Evolutionary conservation across 331 rosid genomes (phyloP), one percentile per base, ranked within the genome.

Genomic region (Dryas integrifolia): DNA sequence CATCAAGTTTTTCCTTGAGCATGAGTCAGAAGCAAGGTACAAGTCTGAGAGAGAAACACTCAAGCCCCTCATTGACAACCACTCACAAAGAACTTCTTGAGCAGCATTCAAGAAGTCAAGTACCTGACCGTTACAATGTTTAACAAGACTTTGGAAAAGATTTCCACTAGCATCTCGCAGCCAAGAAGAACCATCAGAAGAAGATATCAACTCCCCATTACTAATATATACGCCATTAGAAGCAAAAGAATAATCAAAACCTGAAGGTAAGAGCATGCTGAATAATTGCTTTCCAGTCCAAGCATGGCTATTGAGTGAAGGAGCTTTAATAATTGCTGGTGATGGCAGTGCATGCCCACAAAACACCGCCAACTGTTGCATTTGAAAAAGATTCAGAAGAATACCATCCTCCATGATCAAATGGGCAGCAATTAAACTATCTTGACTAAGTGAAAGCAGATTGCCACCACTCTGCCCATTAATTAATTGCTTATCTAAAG

Each of bases 261-360:
- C 85, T 41, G 69, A 65, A 40, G 98, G 99, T 70, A 95, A 78
- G 24, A 92, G 85, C 92, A 88, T 83, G 84, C 96, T 87, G 77
- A 95, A 85, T 64, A 92, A 61, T 77, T 95, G 99, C 63, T 89
- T 95, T 78, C 98, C 93, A 44, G 88, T 89, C 98, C 97, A 95
- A 65, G 82, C 72, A 44, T 81, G 74, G 57, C 79, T 62, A 38
- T 77, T 64, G 41, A 81, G 68, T 6, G 85, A 82, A 44, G 92
- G 84, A 80, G 87, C 72, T 83, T 95, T 92, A 15, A 90, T 69
- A 21, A 92, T 71, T 5, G 92, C 88, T 24, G 96, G 92, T 16
- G 67, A 60, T 11, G 65, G 58, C 62, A 77, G 46, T 15, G 80
- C 84, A 73, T 63, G 64, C 58, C 75, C 66, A 65, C 89, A 74